Evolutionary conservation across 192 early-diverging fungal genomes (phyloP), one percentile per base, ranked within the genome.

Genomic region (Podila epigama): DNA sequence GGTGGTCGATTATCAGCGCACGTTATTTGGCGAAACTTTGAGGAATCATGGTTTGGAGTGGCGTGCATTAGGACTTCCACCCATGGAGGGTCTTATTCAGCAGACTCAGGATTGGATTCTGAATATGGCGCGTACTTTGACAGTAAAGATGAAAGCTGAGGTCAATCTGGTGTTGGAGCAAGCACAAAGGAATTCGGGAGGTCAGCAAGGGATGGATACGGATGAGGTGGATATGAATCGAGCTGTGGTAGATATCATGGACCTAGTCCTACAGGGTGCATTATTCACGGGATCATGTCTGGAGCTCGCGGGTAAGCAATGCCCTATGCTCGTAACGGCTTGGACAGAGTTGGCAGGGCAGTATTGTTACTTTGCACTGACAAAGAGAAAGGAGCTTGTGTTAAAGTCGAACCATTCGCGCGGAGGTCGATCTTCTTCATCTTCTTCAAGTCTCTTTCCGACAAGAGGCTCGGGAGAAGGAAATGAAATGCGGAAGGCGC

Each of bases 51-150:
- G 73, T 6, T 18, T 77, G 25, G 66, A 57, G n/a, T 77, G 73
- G 73, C 51, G 60, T 16, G 73, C 66, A 16, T 36, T 77, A 4
- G 73, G 73, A 1, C 39, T 77, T n/a, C 73, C 73, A 4, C 28
- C 73, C 1, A 68, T 77, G 73, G 73, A 77, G 31, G 60, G 57
- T 4, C 65, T 64, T 39, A 51, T 77, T 13, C 73, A 77, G 9
- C 41, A 37, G 31, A 64, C 73, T 2, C 73, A 77, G 32, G 73
- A 77, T 6, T 77, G 73, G 73, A 60, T 77, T 5, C 29, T 77
- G 34, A 77, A 77, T 40, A n/a, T 77, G 34, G 73, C 73, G 28
- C 63, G 58, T 31, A 53, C 54, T 6, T 27, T 77, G 48, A 77
- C 73, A 0, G 20, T 68, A 31, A 77, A 77, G 40, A 64, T 77